Evolutionary conservation across 192 early-diverging fungal species (phyloP), one percentile per base, ranked within the genome.

Genomic region (Dissophora ornata): DNA sequence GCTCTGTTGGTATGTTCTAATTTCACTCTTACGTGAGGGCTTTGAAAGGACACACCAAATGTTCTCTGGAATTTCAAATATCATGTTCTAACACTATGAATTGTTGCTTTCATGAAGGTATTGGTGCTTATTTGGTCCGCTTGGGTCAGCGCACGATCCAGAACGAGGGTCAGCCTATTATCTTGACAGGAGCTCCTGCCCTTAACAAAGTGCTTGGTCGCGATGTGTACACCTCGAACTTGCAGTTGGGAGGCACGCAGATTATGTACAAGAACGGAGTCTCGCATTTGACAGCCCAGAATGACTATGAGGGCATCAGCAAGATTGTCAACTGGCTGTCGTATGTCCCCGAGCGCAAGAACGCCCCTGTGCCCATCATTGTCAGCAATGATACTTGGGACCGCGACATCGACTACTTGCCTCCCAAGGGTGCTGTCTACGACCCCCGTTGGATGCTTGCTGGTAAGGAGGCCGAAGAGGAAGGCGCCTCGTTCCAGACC

Each of bases 211-310:
- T 99, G 1, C 87, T 98, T 40, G 97, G 97, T 57, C 91, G 96
- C 52, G 95, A 99, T 69, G 97, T 99, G 2, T 99, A 99, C 83
- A 91, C 96, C 18, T 96, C 95, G 38, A 99, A 99, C 84, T 69
- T 99, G 80, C 97, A 99, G 81, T 86, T 99, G 25, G 97, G 97
- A 57, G 97, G 97, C 48, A 98, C 96, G 25, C 96, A 97, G 82
- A 97, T 99, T 82, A 99, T 99, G 97, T 94, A 93, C 87, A 94
- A 94, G 85, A 99, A 99, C 85, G 97, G 97, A 60, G 94, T 99
- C 6, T 97, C 97, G 15, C 96, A 99, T 69, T 83, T 98, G 80
- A 95, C 95, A 4, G 96, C 95, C 25, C 89, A 96, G 62, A 96
- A 99, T 81, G 96, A 98, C 74, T 91, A 97, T 66, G 87, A 91